Percentiles rank a stretch among this genome's conserved stretches.
Conservation (phyloP, 2,329 filamentous ascomycete species). For the Polytolypa hystricis region DNA sequence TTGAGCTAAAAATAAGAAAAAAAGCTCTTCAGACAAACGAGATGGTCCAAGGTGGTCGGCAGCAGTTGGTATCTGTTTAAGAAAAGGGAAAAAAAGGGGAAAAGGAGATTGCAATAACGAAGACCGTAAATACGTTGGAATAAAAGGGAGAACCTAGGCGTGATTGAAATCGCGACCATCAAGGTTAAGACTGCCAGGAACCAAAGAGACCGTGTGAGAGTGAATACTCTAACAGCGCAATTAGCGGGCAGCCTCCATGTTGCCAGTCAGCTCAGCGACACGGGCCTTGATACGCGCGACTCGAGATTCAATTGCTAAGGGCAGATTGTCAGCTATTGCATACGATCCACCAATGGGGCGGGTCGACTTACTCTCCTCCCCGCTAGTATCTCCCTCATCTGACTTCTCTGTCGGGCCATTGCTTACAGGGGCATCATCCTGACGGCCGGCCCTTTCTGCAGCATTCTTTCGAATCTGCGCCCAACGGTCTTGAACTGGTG, state of each 20-base stretch:
- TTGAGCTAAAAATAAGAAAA: background rate
- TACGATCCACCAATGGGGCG: background rate
- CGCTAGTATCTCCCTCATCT: conserved; percentile 83
- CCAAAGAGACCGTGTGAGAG: too few species aligned
- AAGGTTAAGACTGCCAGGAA: too few species aligned
- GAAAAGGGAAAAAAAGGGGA: background rate
- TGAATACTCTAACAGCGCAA: too few species aligned
- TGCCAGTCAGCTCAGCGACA: conserved; percentile 84
- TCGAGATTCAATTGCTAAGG: conserved; percentile 78
- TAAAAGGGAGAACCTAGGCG: background rate
- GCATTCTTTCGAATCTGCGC: conserved; percentile 94
- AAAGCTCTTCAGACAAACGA: conserved; percentile 1
- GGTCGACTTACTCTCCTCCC: conserved; percentile 71
- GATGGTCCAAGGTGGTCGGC: conserved; percentile 3
- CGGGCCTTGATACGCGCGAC: conserved; percentile 96
- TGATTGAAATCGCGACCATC: conserved; percentile 1
- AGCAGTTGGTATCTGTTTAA: background rate
- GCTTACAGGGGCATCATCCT: conserved; percentile 54
- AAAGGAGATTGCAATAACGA: background rate
- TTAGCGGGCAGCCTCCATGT: conserved; percentile 50
- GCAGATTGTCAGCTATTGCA: conserved; percentile 16
- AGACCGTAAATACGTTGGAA: background rate
- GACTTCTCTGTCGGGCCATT: conserved; percentile 48
- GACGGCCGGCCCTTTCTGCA: conserved; percentile 61
- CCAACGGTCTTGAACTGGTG: conserved; percentile 59